Evolutionary conservation across 768 basidiomycete species (phyloP).

Genomic region (Suillus tomentosus): DNA sequence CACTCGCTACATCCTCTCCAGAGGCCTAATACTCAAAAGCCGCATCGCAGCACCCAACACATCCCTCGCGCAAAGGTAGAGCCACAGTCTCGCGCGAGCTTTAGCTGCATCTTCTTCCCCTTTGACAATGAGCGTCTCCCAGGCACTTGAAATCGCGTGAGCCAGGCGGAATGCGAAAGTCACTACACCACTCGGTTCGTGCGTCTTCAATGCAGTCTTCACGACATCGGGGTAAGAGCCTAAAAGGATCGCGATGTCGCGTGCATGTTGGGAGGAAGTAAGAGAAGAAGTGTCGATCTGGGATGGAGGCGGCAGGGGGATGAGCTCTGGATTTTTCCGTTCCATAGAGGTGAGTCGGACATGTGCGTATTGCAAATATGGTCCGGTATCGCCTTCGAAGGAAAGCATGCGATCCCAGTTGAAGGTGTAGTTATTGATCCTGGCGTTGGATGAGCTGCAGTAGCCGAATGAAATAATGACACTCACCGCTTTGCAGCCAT

Average conservation of each 20-base stretch:
- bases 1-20: constrained; percentile 84
- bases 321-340: constrained; percentile 87
- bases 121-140: constrained; percentile 88
- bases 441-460: constrained; percentile 31
- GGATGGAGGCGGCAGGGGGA: constrained; percentile 72
- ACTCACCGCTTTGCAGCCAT: constrained; percentile 89
- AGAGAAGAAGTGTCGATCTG: constrained; percentile 72
- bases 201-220: constrained; percentile 77
- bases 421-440: constrained; percentile 95
- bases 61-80: constrained; percentile 87
- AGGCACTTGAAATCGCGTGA: constrained; percentile 89
- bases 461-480: neutral
- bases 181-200: constrained; percentile 90
- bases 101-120: constrained; percentile 72
- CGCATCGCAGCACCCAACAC: constrained; percentile 88
- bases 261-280: constrained; percentile 65
- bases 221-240: constrained; percentile 93
- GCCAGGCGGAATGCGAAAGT: constrained; percentile 90
- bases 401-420: constrained; percentile 94
- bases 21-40: constrained; percentile 82
- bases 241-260: constrained; percentile 85
- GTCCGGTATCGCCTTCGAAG: constrained; percentile 95
- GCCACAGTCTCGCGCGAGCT: constrained; percentile 82
- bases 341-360: constrained; percentile 89
- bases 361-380: constrained; percentile 96